phyloP scores from a whole-genome alignment of 2,329 filamentous ascomycete species.

The Westerdykella sp. region DNA sequence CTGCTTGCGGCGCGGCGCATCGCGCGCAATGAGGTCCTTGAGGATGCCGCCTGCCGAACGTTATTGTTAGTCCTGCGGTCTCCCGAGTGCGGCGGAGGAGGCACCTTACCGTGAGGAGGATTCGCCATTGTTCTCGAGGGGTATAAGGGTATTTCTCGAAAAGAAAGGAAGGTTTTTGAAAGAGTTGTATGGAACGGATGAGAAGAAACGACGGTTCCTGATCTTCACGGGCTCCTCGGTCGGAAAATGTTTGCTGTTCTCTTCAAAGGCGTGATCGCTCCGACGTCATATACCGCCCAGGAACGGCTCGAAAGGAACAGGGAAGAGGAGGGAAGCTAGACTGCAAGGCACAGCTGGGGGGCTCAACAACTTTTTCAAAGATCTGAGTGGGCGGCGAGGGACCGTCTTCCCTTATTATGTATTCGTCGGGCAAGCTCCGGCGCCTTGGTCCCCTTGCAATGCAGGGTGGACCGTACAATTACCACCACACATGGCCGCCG shows the following conservation, averaged over 20 bases:
- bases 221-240: neutral
- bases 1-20: slow-evolving; percentile 74
- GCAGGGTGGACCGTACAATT: neutral
- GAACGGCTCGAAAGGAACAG: neutral
- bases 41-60: slow-evolving; percentile 72
- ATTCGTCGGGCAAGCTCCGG: too few species aligned
- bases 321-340: too few species aligned
- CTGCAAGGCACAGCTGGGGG: too few species aligned
- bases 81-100: neutral
- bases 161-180: slow-evolving; percentile 3
- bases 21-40: slow-evolving; percentile 94
- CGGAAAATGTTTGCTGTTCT: too few species aligned
- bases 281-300: neutral
- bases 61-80: slow-evolving; percentile 4
- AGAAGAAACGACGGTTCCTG: neutral
- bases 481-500: too few species aligned
- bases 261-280: neutral
- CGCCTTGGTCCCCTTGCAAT: neutral
- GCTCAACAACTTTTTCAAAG: too few species aligned
- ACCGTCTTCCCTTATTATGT: too few species aligned
- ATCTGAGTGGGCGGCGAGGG: too few species aligned
- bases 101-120: slow-evolving; percentile 45
- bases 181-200: slow-evolving; percentile 1
- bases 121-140: slow-evolving; percentile 41
- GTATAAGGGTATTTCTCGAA: slow-evolving; percentile 1